These are phyloP conservation scores for Rhynchosporium secalis DNA, from an alignment of 2,329 filamentous ascomycete genomes.

Conservation along the genomic window DNA sequence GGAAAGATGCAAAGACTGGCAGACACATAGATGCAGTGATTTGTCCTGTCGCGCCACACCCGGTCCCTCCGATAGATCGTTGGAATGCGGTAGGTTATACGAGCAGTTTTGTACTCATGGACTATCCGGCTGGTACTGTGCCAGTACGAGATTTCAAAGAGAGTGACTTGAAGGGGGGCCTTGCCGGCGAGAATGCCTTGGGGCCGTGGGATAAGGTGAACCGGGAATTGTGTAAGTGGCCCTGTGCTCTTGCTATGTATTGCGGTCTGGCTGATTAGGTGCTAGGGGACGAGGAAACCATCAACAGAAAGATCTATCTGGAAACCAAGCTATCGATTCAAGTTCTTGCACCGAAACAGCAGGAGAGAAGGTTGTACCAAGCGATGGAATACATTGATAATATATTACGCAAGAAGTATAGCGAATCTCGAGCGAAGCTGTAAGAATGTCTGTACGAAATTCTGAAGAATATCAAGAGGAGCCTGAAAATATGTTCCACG, in stretches of 20 bases:
- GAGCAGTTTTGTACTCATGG: constrained; percentile 59
- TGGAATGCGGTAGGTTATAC: constrained; percentile 66
- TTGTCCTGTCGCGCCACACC: constrained; percentile 63
- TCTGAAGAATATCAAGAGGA: background rate
- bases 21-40: constrained; percentile 59
- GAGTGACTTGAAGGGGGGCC: constrained; percentile 53
- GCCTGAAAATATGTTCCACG: background rate
- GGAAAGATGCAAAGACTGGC: constrained; percentile 48
- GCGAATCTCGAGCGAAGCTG: constrained; percentile 24
- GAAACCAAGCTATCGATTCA: constrained; percentile 36
- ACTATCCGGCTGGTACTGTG: constrained; percentile 59
- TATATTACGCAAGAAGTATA: constrained; percentile 15
- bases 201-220: constrained; percentile 63
- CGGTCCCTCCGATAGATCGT: constrained; percentile 59
- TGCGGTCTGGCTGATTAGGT: constrained; percentile 18
- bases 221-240: constrained; percentile 55
- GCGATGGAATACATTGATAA: constrained; percentile 37
- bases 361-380: constrained; percentile 35
- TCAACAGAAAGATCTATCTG: constrained; percentile 37
- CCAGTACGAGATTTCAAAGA: constrained; percentile 53
- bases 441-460: background rate
- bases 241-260: background rate
- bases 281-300: constrained; percentile 32
- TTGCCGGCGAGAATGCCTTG: constrained; percentile 43
- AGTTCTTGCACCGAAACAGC: constrained; percentile 36